These are phyloP conservation scores for Zea luxurians DNA, from an alignment of 176 grass and related monocot species.

Conservation along the genomic window DNA sequence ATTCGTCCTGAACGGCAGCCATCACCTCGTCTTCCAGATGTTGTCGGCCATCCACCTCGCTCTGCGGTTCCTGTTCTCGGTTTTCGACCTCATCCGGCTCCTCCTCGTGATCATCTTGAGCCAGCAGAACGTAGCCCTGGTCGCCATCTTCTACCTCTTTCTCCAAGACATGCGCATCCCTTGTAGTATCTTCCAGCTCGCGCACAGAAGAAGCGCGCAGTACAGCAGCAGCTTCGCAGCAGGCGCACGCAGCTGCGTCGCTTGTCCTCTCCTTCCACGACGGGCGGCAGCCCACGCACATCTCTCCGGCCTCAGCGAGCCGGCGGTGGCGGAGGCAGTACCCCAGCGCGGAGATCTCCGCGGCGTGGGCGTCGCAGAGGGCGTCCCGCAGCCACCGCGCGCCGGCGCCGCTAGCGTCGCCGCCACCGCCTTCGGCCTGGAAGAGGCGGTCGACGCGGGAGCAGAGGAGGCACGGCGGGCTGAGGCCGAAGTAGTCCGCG, in stretches of 20 bases:
- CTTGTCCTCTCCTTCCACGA: constrained; percentile 38
- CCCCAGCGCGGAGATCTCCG: constrained; percentile 71
- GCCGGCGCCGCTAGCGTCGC: not conserved
- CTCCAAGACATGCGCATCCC: not conserved
- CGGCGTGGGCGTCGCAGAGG: constrained; percentile 75
- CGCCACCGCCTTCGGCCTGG: constrained; percentile 29
- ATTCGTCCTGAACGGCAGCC: constrained; percentile 37
- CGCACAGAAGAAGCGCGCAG: constrained; percentile 4
- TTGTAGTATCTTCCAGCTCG: not conserved
- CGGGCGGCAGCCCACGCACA: constrained; percentile 79
- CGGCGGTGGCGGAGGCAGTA: constrained; percentile 61
- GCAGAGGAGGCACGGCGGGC: constrained; percentile 77
- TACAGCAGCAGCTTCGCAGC: constrained; percentile 42
- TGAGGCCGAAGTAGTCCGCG: constrained; percentile 72
- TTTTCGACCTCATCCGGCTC: not conserved
- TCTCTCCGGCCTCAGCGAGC: constrained; percentile 51
- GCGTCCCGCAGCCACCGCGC: constrained; percentile 37
- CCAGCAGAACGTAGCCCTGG: constrained; percentile 38
- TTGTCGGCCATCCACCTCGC: constrained; percentile 14
- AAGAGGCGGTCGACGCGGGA: constrained; percentile 83
- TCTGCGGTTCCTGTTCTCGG: not conserved
- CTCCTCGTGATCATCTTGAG: constrained; percentile 51
- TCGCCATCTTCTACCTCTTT: constrained; percentile 23
- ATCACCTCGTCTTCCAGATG: not conserved
- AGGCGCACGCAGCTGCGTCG: constrained; percentile 55